These are phyloP conservation scores for Anthracocystis setariae DNA, from an alignment of 1,284 basidiomycete genomes.

Conservation along the genomic window DNA sequence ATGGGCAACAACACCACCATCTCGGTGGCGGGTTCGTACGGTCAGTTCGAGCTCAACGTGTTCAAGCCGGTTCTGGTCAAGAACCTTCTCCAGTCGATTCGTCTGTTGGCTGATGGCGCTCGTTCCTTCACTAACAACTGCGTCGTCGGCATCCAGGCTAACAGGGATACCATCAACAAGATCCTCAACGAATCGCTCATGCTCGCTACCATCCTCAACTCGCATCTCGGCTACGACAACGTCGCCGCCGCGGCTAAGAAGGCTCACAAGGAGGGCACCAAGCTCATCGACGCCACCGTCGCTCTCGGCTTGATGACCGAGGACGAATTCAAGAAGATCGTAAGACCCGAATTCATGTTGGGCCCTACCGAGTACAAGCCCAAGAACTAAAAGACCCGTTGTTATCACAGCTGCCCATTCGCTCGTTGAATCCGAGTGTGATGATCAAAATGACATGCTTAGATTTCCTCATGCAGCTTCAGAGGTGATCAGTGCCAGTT, in stretches of 20 bases:
- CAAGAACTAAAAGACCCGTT: constrained; percentile 43
- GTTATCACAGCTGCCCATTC: no score
- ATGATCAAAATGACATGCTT: no score
- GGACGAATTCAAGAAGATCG: constrained; percentile 94
- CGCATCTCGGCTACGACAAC: constrained; percentile 92
- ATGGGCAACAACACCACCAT: constrained; percentile 97
- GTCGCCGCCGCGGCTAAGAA: constrained; percentile 99
- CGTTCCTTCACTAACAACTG: constrained; percentile 91
- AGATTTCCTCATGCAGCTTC: no score
- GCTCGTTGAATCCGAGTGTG: neutral
- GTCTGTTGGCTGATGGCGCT: constrained; percentile 87
- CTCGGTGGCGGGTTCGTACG: constrained; percentile 89
- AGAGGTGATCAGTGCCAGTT: no score
- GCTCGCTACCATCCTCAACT: constrained; percentile 94
- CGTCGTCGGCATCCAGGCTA: constrained; percentile 93
- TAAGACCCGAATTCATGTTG: constrained; percentile 81
- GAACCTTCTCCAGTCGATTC: constrained; percentile 95
- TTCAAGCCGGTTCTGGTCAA: constrained; percentile 99
- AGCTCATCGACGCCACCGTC: constrained; percentile 92
- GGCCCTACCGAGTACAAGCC: constrained; percentile 58
- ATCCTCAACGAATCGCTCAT: constrained; percentile 87
- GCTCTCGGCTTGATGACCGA: constrained; percentile 83
- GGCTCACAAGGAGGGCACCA: constrained; percentile 96
- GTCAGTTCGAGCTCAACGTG: constrained; percentile 99
- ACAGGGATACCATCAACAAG: constrained; percentile 88